A percentile compares a stretch with the other conserved stretches of the same genome.
Evolutionary conservation across 2,329 filamentous ascomycete genomes (phyloP).

Genomic region (Atkinsonella hypoxylon): DNA sequence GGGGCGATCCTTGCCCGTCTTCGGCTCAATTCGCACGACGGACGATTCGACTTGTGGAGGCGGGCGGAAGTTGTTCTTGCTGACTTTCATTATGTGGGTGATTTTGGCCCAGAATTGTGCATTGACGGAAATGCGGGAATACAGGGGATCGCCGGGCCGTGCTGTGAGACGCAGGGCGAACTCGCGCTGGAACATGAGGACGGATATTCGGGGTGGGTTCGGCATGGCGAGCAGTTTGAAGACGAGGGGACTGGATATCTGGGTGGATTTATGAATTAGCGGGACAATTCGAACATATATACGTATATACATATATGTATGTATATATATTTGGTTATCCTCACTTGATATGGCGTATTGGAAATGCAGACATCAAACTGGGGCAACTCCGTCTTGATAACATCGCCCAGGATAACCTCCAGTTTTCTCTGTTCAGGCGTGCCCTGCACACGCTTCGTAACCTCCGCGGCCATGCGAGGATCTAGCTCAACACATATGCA

Average conservation of each 20-base stretch:
- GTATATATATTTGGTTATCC: no score
- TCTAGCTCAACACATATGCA: conserved; percentile 82
- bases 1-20: conserved; percentile 62
- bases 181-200: conserved; percentile 96
- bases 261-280: conserved; percentile 1
- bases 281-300: background rate
- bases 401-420: conserved; percentile 78
- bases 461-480: conserved; percentile 89
- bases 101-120: conserved; percentile 72
- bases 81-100: conserved; percentile 79
- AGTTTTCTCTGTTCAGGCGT: conserved; percentile 74
- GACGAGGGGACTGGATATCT: conserved; percentile 84
- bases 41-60: conserved; percentile 87
- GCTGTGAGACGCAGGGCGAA: conserved; percentile 87
- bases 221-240: conserved; percentile 78
- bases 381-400: conserved; percentile 68
- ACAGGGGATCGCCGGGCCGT: conserved; percentile 75
- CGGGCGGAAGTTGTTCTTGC: conserved; percentile 91
- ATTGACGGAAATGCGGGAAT: conserved; percentile 83
- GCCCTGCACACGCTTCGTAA: conserved; percentile 87
- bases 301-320: no score
- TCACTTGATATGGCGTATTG: conserved; percentile 51
- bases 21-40: conserved; percentile 81
- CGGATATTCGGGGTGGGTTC: conserved; percentile 68
- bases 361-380: conserved; percentile 76